Evolutionary conservation across 1,284 basidiomycete genomes (phyloP).

Genomic region (Ganoderma sinense): DNA sequence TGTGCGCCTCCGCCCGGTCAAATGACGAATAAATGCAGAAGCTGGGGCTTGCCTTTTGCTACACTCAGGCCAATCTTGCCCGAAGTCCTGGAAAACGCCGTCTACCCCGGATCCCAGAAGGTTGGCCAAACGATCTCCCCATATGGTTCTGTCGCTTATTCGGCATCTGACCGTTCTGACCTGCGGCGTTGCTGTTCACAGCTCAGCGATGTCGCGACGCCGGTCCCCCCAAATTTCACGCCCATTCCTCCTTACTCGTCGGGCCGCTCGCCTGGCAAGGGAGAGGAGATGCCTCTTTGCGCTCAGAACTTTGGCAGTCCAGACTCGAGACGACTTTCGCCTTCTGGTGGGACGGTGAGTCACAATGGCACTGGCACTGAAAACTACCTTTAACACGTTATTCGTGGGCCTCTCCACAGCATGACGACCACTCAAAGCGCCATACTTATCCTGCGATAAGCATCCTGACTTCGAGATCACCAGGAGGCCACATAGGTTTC

Average conservation of each 20-base stretch:
- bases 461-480: not conserved
- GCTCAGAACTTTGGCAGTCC: not conserved
- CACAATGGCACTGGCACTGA: not conserved
- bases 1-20: not conserved
- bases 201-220: not conserved
- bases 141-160: slow-evolving; percentile 3
- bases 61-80: not conserved
- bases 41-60: not conserved
- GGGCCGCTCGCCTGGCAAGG: not conserved
- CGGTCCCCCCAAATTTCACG: not conserved
- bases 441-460: too few species aligned
- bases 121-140: slow-evolving; percentile 1
- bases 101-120: not conserved
- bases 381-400: not conserved
- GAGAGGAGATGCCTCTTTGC: not conserved
- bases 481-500: not conserved
- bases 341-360: not conserved
- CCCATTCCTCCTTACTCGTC: not conserved
- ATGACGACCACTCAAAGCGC: not conserved
- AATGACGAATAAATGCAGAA: not conserved
- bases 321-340: not conserved
- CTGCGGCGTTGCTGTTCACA: not conserved
- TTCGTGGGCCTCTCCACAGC: not conserved
- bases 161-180: not conserved
- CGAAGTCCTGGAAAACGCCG: not conserved